Evolutionary conservation across 2,329 filamentous ascomycete species (phyloP), one percentile per base, ranked within the genome.

Genomic region (Hymenoscyphus occultus): DNA sequence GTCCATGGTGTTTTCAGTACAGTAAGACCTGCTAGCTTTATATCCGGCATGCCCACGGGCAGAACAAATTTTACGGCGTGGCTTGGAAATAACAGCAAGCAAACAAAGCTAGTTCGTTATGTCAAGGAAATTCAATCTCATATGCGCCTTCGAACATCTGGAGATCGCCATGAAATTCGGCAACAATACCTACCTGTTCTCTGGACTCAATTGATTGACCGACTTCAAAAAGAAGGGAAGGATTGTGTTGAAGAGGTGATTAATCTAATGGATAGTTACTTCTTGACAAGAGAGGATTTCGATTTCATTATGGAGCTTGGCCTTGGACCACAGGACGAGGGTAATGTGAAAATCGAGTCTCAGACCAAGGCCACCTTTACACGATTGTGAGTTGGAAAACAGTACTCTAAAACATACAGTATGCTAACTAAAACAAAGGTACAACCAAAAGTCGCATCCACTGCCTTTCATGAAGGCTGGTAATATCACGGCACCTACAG

Each of bases 231-330:
- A 0, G 89, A 96, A 64, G 95, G 95, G 71, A 95, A 92, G 73
- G 93, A 96, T 0, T 85, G 85, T 7, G 90, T 97, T 4, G 83
- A 86, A 0, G 89, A 91, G 1, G 89, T 97, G 62, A 99, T 99
- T 73, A 87, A 95, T 62, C 83, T 97, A 62, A 98, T 99, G 95
- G 95, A 99, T 75, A 93, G 90, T 75, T 99, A 99, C 78, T 99
- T 90, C 77, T 82, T 99, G 64, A 98, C 95, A 0, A 90, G 90
- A 68, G 95, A 99, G 31, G 95, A 99, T 76, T 96, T 94, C 77
- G 95, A 99, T 75, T 90, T 89, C 10, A 92, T 99, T 72, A 83
- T 93, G 76, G 95, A 99, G 78, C 84, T 99, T 31, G 94, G 93
- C 6, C 86, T 99, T 14, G 95, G 94, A 4, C 86, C 88, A 1